Conservation (phyloP, 805 yeast species). For the Yueomyces sp. region DNA sequence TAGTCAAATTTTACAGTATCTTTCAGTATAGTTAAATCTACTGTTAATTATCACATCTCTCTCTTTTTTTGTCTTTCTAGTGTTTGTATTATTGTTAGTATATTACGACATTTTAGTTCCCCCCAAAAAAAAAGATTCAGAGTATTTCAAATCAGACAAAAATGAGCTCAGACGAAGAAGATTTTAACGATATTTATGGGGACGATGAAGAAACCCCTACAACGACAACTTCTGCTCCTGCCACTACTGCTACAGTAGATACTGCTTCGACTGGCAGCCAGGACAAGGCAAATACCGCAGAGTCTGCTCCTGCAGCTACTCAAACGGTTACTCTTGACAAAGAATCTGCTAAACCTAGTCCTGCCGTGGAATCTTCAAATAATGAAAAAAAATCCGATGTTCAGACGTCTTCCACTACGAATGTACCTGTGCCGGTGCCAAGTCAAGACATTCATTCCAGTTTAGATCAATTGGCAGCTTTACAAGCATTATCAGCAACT, state of each 20-base stretch:
- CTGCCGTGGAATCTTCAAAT: background rate
- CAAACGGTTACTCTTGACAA: background rate
- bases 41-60: no score
- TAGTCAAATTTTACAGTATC: no score
- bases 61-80: no score
- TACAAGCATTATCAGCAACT: constrained; percentile 22
- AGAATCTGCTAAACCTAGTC: no score
- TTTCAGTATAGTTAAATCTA: no score
- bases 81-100: no score
- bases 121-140: background rate
- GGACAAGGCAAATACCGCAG: constrained; percentile 1
- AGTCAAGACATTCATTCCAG: background rate
- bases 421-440: no score
- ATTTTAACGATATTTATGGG: constrained; percentile 79
- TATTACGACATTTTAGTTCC: no score
- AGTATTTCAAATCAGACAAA: constrained; percentile 3
- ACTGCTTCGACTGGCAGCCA: constrained; percentile 1
- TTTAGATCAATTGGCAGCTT: constrained; percentile 22
- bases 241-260: constrained; percentile 5
- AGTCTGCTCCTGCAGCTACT: background rate
- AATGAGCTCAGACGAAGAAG: constrained; percentile 81
- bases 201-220: constrained; percentile 18
- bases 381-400: background rate
- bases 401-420: background rate
- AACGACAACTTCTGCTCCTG: constrained; percentile 6